Percentiles rank a stretch among this genome's conserved stretches.
Evolutionary conservation across 495 filamentous ascomycete genomes (phyloP).

Genomic region (Lasiosphaeris hirsuta): DNA sequence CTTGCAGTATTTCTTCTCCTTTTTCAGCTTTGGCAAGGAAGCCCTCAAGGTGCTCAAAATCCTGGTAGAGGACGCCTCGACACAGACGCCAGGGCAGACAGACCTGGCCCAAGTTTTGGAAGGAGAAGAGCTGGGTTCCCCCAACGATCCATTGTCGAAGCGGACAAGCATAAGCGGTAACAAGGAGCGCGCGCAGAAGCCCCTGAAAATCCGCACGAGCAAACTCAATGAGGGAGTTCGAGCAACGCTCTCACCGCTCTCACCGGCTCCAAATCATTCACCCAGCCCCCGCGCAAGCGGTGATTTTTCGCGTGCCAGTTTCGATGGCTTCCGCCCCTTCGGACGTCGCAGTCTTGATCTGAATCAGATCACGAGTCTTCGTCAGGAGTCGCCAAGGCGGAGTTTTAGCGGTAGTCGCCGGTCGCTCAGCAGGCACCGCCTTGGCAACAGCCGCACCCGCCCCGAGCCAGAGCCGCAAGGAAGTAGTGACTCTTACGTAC

Average conservation of each 20-base stretch:
- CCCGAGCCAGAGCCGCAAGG: slow-evolving; percentile 58
- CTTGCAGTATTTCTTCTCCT: slow-evolving; percentile 87
- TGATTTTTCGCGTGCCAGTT: slow-evolving; percentile 41
- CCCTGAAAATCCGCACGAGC: slow-evolving; percentile 36
- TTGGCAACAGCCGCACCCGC: slow-evolving; percentile 37
- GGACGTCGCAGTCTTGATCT: slow-evolving; percentile 51
- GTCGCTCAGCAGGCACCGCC: slow-evolving; percentile 41
- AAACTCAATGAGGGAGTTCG: slow-evolving; percentile 59
- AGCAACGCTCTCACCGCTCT: slow-evolving; percentile 58
- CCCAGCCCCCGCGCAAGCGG: slow-evolving; percentile 42
- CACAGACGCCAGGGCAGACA: slow-evolving; percentile 36
- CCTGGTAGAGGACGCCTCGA: slow-evolving; percentile 64
- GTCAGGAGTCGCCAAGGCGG: slow-evolving; percentile 42
- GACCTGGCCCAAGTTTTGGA: slow-evolving; percentile 17
- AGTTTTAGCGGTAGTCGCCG: slow-evolving; percentile 57
- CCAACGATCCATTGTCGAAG: slow-evolving; percentile 19
- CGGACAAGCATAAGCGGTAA: slow-evolving; percentile 15
- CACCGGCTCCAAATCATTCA: slow-evolving; percentile 36
- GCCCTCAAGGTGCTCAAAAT: slow-evolving; percentile 75
- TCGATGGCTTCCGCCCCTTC: slow-evolving; percentile 41
- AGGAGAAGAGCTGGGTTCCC: slow-evolving; percentile 4
- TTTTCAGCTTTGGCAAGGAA: slow-evolving; percentile 84
- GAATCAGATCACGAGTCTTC: slow-evolving; percentile 33
- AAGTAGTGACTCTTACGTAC: slow-evolving; percentile 74
- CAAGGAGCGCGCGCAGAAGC: slow-evolving; percentile 10